A percentile compares a stretch with the other conserved stretches of the same genome.
Evolutionary conservation across 2,329 filamentous ascomycete species (phyloP).

Genomic region (Orbilia brochopaga): DNA sequence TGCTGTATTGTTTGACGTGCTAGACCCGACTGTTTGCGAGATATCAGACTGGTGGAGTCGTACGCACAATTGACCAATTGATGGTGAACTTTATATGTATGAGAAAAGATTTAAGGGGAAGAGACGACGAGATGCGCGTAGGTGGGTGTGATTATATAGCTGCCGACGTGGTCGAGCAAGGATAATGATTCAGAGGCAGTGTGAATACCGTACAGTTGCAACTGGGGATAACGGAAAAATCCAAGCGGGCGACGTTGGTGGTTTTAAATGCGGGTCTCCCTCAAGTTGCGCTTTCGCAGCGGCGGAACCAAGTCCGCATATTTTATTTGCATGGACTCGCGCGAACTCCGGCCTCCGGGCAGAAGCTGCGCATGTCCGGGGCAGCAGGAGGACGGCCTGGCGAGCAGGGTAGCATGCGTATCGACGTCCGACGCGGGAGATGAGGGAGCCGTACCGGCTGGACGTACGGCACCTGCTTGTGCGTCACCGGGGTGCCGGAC

Average conservation of each 20-base stretch:
- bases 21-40: constrained; percentile 34
- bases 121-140: constrained; percentile 17
- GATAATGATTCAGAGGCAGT: constrained; percentile 12
- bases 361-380: constrained; percentile 7
- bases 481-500: constrained; percentile 37
- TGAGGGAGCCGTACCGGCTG: constrained; percentile 14
- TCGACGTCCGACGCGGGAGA: constrained; percentile 20
- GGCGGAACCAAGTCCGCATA: constrained; percentile 14
- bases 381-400: constrained; percentile 24
- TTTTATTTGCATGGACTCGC: background rate
- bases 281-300: background rate
- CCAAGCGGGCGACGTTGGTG: constrained; percentile 33
- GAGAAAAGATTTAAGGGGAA: constrained; percentile 19
- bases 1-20: constrained; percentile 42
- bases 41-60: constrained; percentile 27
- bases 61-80: constrained; percentile 20
- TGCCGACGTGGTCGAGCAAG: constrained; percentile 25
- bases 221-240: constrained; percentile 37
- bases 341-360: constrained; percentile 2
- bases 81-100: constrained; percentile 12
- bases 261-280: constrained; percentile 37
- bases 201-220: constrained; percentile 15
- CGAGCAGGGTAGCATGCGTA: constrained; percentile 7
- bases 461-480: constrained; percentile 22
- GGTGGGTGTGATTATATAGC: constrained; percentile 45